Conservation (phyloP, 129 eudicot species). For the Flaveria brownii region DNA sequence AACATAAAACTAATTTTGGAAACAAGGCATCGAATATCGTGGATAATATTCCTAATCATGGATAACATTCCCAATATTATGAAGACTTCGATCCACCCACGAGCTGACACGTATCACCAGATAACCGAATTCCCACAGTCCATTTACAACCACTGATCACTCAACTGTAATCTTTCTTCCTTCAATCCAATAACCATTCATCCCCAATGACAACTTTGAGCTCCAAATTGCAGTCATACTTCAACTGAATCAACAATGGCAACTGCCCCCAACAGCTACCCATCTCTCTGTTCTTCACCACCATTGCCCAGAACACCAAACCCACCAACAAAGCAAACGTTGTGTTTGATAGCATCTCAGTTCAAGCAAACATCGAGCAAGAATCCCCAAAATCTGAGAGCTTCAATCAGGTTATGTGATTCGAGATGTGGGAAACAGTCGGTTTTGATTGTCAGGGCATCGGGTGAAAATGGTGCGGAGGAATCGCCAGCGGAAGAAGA, state of each 20-base stretch:
- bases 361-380: conserved; percentile 33
- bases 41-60: too few species aligned
- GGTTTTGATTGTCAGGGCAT: conserved; percentile 45
- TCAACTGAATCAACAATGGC: conserved; percentile 32
- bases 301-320: conserved; percentile 40
- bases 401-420: conserved; percentile 26
- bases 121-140: conserved; percentile 33
- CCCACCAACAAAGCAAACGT: conserved; percentile 30
- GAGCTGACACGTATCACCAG: conserved; percentile 45
- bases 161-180: conserved; percentile 34
- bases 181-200: conserved; percentile 8
- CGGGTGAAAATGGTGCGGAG: conserved; percentile 33
- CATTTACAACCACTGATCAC: conserved; percentile 47
- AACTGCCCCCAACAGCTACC: conserved; percentile 56
- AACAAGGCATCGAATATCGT: too few species aligned
- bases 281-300: conserved; percentile 66
- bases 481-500: conserved; percentile 34
- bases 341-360: conserved; percentile 19
- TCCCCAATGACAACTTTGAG: conserved; percentile 24
- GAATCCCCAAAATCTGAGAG: conserved; percentile 26
- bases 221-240: conserved; percentile 12
- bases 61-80: too few species aligned
- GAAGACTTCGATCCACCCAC: conserved; percentile 15
- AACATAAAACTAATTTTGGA: too few species aligned
- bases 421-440: conserved; percentile 33